Base-by-base conservation (phyloP, 2,329 filamentous ascomycete genomes). In the Chrysoporthe puriensis region DNA sequence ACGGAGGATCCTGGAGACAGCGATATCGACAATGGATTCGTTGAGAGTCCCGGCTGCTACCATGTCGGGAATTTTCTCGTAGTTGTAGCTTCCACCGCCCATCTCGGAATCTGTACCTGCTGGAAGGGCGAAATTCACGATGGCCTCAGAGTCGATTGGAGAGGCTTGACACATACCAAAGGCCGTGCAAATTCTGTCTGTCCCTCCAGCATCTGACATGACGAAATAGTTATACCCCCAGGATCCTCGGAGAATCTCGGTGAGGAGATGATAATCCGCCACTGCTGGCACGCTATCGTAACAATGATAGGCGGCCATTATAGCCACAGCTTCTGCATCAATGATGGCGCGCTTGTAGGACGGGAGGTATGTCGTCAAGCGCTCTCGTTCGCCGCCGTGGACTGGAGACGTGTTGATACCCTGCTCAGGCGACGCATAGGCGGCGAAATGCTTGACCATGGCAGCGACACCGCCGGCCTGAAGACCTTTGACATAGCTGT, bases 381-480 rank as follows among this genome's bases (percentile, higher is more conserved):
- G 83, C 72, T 85, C 81, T 57, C 84, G 77, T 69, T 85, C 83
- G 56, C 85, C 83, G 13, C 83, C 83, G 71, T 85, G 84, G 1
- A 85, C 83, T 1, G 84, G 83, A 0, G 84, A 89, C 9, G 87
- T 89, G 75, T 93, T 93, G 56, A 93, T 77, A 1, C 91, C 91
- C 75, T 93, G 90, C 73, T 93, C 91, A 0, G 90, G 90, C 1
- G 82, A 81, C 59, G 85, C 90, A 73, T 88, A 92, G 1, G 85
- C 91, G 14, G 88, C 89, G 75, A 90, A 93, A 75, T 94, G 91
- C 79, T 93, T 94, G 59, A 93, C 88, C 77, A 88, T 92, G 18
- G 91, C 87, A 34, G 87, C 88, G 5, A 93, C 90, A 56, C 88
- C 88, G 44, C 83, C 81, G 14, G 83, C 83, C 75, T 93, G 90